A percentile compares a stretch with the other conserved stretches of the same genome.
Conservation (phyloP, 148 eudicot species). For the Vaccinium myrtillus region DNA sequence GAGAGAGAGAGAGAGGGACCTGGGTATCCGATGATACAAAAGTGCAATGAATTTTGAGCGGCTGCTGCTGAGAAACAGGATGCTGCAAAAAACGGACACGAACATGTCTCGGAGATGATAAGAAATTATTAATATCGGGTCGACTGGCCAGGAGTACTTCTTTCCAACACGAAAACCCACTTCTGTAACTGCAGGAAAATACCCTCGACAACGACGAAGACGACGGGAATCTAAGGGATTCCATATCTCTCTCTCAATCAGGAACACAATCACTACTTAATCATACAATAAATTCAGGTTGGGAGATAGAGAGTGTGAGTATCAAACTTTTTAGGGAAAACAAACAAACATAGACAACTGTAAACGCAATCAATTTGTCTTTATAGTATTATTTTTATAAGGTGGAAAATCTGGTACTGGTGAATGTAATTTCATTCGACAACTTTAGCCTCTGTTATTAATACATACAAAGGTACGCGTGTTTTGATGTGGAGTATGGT, state of each 20-base stretch:
- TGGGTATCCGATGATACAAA: constrained; percentile 21
- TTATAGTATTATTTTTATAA: too few relatives aligned
- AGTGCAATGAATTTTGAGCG: constrained; percentile 7
- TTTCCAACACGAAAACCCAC: not conserved
- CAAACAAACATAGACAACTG: too few relatives aligned
- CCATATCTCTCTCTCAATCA: constrained; percentile 12
- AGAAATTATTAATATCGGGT: constrained; percentile 16
- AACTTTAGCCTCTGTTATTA: too few relatives aligned
- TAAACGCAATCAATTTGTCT: too few relatives aligned
- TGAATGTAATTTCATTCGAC: too few relatives aligned
- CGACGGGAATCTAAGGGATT: constrained; percentile 25
- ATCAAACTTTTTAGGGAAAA: too few relatives aligned
- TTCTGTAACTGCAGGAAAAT: constrained; percentile 13
- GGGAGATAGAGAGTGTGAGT: too few relatives aligned
- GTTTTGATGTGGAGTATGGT: too few relatives aligned
- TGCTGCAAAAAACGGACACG: not conserved
- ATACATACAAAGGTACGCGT: too few relatives aligned
- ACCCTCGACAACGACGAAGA: not conserved
- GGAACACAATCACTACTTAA: too few relatives aligned
- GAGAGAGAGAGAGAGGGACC: constrained; percentile 24
- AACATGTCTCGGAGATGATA: constrained; percentile 17
- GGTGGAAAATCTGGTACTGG: too few relatives aligned
- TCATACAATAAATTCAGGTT: too few relatives aligned
- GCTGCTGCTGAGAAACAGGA: not conserved
- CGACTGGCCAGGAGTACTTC: not conserved